phyloP scores from a whole-genome alignment of 2,329 filamentous ascomycete species.

The Aspergillus jensenii region DNA sequence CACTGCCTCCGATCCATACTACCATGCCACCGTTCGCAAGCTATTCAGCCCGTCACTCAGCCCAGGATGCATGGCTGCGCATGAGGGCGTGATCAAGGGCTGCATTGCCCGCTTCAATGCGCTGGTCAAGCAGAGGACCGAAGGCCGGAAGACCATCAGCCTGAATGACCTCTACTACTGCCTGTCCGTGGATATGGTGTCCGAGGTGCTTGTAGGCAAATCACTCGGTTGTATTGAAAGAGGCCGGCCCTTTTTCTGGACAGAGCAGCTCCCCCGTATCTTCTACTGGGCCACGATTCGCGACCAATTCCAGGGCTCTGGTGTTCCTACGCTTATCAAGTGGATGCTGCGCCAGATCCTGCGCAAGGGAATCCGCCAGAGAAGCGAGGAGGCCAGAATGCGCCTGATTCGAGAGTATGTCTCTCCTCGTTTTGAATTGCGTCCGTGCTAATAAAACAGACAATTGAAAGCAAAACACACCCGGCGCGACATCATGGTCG shows the following conservation, averaged over 20 bases:
- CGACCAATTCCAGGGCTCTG: constrained; percentile 27
- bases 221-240: constrained; percentile 24
- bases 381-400: constrained; percentile 25
- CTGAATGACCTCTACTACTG: constrained; percentile 26
- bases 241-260: constrained; percentile 25
- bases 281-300: constrained; percentile 29
- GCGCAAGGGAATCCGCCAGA: constrained; percentile 23
- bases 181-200: constrained; percentile 26
- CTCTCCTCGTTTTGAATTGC: background rate
- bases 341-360: constrained; percentile 26
- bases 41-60: constrained; percentile 25
- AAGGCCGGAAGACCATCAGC: constrained; percentile 8
- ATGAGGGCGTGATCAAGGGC: constrained; percentile 21
- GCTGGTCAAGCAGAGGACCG: constrained; percentile 13
- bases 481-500: constrained; percentile 28
- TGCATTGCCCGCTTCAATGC: constrained; percentile 23
- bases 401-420: constrained; percentile 25
- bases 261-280: constrained; percentile 26
- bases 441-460: constrained; percentile 4
- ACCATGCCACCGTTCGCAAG: constrained; percentile 25
- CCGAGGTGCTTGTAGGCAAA: constrained; percentile 26
- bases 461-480: constrained; percentile 21
- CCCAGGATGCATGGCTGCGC: constrained; percentile 21
- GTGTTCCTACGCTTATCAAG: constrained; percentile 25
- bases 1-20: constrained; percentile 23